phyloP scores from a whole-genome alignment of 1,139 yeast genomes.

The Geotrichum cucujoidarum region DNA sequence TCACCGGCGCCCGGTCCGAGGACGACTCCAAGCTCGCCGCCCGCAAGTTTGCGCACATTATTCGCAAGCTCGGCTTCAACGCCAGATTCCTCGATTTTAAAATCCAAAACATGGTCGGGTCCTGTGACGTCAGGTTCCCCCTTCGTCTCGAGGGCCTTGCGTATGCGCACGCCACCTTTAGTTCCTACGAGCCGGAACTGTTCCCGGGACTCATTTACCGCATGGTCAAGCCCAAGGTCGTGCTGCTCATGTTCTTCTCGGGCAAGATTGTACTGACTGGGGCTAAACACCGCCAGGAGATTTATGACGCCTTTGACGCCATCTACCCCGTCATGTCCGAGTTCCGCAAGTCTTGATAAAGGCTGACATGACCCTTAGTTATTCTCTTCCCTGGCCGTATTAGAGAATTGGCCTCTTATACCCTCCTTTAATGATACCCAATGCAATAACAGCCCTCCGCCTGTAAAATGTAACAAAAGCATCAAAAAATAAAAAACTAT shows the following conservation, averaged over 20 bases:
- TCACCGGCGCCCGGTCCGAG: constrained; percentile 97
- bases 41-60: constrained; percentile 94
- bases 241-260: constrained; percentile 87
- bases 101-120: constrained; percentile 97
- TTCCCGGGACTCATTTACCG: constrained; percentile 98
- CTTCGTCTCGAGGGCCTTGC: constrained; percentile 96
- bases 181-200: constrained; percentile 95
- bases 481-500: not conserved
- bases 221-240: constrained; percentile 99
- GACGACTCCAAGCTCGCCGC: constrained; percentile 97
- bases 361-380: not conserved
- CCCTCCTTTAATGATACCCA: too few species aligned
- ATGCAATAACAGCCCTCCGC: not conserved
- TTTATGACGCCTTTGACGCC: constrained; percentile 96
- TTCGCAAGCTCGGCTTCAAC: constrained; percentile 94
- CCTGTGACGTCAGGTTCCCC: constrained; percentile 93
- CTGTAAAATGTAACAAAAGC: not conserved
- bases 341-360: constrained; percentile 70
- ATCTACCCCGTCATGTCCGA: constrained; percentile 97
- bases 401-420: not conserved
- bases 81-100: constrained; percentile 90
- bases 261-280: constrained; percentile 98
- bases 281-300: constrained; percentile 98
- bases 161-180: constrained; percentile 97
- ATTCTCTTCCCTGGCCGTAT: not conserved